phyloP scores from a whole-genome alignment of 2,329 filamentous ascomycete species.

The Colletotrichum truncatum region DNA sequence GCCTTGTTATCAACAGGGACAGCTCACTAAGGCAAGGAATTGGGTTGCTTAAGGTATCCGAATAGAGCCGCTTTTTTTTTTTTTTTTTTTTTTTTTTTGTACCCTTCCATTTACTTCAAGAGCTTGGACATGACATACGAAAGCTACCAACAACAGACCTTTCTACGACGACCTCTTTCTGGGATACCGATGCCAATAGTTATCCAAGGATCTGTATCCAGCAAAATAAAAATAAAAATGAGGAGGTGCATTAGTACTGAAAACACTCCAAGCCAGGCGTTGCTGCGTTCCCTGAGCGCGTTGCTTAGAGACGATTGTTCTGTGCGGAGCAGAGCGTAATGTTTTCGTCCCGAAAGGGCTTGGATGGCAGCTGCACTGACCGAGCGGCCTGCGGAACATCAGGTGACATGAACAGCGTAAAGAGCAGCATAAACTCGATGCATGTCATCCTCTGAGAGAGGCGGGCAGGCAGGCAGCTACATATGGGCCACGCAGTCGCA shows the following conservation, averaged over 20 bases:
- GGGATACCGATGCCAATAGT: neutral
- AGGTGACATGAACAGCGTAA: neutral
- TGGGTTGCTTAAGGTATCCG: neutral
- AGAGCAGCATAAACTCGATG: no score
- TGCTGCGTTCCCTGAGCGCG: neutral
- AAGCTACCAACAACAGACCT: neutral
- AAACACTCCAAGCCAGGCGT: neutral
- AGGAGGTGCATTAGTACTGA: neutral
- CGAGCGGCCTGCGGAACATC: conserved; percentile 2
- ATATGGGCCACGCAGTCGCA: neutral
- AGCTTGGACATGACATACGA: neutral
- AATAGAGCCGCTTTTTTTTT: neutral
- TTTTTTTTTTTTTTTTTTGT: no score
- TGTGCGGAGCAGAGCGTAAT: neutral
- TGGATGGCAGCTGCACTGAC: conserved; percentile 21
- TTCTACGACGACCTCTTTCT: no score
- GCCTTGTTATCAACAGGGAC: conserved; percentile 14
- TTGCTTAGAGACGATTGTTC: conserved; percentile 9
- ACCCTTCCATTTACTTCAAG: no score
- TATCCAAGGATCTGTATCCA: no score
- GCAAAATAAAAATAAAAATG: neutral
- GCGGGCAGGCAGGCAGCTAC: neutral
- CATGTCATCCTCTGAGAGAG: no score
- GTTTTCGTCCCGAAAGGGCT: neutral
- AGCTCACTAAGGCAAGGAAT: conserved; percentile 3